A percentile compares a stretch with the other conserved stretches of the same genome.
These are phyloP conservation scores for Eruca vesicaria DNA, from an alignment of 441 rosid species.

Conservation along the genomic window DNA sequence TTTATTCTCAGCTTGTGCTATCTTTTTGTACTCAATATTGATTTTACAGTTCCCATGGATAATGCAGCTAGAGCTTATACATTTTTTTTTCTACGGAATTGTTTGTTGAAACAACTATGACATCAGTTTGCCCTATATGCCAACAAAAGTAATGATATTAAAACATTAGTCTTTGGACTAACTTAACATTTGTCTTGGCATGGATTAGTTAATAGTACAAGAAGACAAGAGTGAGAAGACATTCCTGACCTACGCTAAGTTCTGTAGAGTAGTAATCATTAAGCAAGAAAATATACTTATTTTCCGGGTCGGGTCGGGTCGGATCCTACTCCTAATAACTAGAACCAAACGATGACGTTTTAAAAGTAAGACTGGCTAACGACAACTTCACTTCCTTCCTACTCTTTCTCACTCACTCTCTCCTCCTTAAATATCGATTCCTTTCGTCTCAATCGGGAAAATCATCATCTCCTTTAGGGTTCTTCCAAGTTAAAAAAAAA, in stretches of 20 bases:
- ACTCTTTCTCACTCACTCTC: constrained; percentile 15
- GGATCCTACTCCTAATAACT: not conserved
- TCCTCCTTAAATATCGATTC: constrained; percentile 18
- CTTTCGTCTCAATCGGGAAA: constrained; percentile 36
- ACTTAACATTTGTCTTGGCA: not conserved
- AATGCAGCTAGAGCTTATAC: not conserved
- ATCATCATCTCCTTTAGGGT: constrained; percentile 12
- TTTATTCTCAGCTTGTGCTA: no score
- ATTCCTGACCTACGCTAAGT: constrained; percentile 9
- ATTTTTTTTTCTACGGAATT: not conserved
- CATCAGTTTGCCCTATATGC: not conserved
- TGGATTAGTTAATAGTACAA: not conserved
- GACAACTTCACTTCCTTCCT: constrained; percentile 4
- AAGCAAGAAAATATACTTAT: not conserved
- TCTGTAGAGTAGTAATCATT: not conserved
- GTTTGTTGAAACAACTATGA: constrained; percentile 4
- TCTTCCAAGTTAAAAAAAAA: constrained; percentile 24
- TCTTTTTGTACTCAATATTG: not conserved
- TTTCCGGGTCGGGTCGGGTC: constrained; percentile 13
- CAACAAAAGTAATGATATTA: not conserved
- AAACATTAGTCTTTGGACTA: not conserved
- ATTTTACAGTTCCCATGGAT: not conserved
- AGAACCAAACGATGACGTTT: constrained; percentile 22
- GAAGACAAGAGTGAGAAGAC: constrained; percentile 12
- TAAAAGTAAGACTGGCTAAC: constrained; percentile 3